phyloP scores from a whole-genome alignment of 768 basidiomycete genomes.

The Chlorophyllum brunneum region DNA sequence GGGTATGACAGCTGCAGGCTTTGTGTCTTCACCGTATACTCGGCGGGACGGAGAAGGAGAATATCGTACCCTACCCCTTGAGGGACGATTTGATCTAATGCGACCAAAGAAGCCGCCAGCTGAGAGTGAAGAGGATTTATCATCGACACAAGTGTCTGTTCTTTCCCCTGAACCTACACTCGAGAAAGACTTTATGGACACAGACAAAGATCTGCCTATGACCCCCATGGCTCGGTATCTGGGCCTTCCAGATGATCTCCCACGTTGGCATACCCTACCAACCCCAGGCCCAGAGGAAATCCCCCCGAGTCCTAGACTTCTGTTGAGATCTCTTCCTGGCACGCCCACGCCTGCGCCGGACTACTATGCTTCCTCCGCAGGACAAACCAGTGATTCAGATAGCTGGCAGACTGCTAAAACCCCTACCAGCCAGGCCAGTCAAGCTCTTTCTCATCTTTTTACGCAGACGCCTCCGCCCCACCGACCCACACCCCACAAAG shows the following conservation, averaged over 20 bases:
- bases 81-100: conserved; percentile 87
- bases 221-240: conserved; percentile 35
- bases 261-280: conserved; percentile 48
- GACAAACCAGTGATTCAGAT: conserved; percentile 12
- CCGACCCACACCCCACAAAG: background rate
- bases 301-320: conserved; percentile 58
- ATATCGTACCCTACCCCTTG: conserved; percentile 79
- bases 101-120: conserved; percentile 37
- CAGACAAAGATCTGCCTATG: conserved; percentile 24
- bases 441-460: conserved; percentile 14
- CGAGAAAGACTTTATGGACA: conserved; percentile 1
- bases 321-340: conserved; percentile 45
- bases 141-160: conserved; percentile 18
- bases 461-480: conserved; percentile 13
- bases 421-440: background rate
- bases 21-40: conserved; percentile 11
- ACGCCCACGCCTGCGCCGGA: conserved; percentile 30
- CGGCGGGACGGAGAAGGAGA: conserved; percentile 51
- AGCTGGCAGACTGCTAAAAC: background rate
- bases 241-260: conserved; percentile 26
- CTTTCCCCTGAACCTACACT: conserved; percentile 3
- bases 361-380: conserved; percentile 12
- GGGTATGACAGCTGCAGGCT: conserved; percentile 39
- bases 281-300: conserved; percentile 61
- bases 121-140: conserved; percentile 8